Conservation (phyloP, 169 alveolate species). For the Plasmodium vivax region DNA sequence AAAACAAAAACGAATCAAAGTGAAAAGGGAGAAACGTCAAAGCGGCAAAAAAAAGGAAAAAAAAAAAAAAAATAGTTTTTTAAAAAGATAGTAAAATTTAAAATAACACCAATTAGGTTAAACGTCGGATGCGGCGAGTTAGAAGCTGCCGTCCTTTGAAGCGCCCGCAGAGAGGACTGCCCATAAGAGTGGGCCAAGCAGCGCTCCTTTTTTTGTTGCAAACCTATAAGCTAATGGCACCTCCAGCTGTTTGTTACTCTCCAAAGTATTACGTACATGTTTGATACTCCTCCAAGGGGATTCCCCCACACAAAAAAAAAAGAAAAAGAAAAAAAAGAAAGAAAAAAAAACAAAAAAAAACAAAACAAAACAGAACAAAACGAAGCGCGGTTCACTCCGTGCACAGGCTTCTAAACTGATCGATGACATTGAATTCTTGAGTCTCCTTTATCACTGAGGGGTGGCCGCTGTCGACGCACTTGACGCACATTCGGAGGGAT, state of each 20-base stretch:
- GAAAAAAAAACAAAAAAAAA: no score
- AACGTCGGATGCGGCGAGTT: neutral
- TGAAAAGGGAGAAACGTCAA: neutral
- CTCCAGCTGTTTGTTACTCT: no score
- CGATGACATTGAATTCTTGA: conserved; percentile 25
- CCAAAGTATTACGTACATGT: no score
- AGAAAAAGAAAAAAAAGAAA: no score
- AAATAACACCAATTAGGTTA: neutral
- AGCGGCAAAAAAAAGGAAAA: neutral
- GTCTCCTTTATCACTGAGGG: conserved; percentile 25
- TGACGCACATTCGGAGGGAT: conserved; percentile 33
- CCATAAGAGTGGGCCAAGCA: no score
- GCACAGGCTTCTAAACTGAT: conserved; percentile 5
- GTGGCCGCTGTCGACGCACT: conserved; percentile 50
- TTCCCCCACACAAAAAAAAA: neutral
- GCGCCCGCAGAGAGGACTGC: no score
- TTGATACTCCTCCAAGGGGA: neutral
- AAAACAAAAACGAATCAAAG: neutral
- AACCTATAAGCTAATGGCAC: neutral
- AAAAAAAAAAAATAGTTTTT: neutral
- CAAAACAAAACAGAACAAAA: no score
- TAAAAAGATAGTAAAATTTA: neutral
- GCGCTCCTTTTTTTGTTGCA: no score
- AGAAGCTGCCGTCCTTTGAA: no score
- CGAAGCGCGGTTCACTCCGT: neutral